phyloP scores from a whole-genome alignment of 2,329 filamentous ascomycete genomes.

The Cercospora citrullina region DNA sequence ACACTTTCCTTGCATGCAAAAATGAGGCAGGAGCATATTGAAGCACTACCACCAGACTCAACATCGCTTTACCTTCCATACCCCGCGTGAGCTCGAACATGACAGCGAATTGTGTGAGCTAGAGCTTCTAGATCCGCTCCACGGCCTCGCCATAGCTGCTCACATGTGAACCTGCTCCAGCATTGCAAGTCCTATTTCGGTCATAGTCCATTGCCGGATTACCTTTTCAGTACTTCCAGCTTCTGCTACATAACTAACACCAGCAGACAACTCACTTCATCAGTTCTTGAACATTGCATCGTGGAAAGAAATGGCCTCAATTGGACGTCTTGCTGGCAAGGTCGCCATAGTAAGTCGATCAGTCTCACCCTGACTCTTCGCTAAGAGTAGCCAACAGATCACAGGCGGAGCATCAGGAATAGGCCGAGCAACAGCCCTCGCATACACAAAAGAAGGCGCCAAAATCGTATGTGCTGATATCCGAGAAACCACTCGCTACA shows the following conservation, averaged over 20 bases:
- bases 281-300: too few species aligned
- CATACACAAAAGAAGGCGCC: slow-evolving; percentile 32
- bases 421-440: slow-evolving; percentile 32
- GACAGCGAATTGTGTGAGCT: not conserved
- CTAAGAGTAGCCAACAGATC: not conserved
- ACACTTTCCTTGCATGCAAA: not conserved
- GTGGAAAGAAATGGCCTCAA: slow-evolving; percentile 23
- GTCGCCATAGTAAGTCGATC: slow-evolving; percentile 29
- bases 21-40: not conserved
- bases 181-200: not conserved
- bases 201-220: not conserved
- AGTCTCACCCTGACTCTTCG: not conserved
- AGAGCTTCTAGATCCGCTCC: not conserved
- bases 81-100: not conserved
- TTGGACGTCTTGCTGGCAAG: slow-evolving; percentile 32
- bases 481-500: slow-evolving; percentile 24
- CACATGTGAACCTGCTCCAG: not conserved
- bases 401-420: slow-evolving; percentile 37
- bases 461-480: slow-evolving; percentile 36
- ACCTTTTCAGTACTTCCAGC: not conserved
- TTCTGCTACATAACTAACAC: not conserved
- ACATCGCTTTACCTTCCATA: not conserved
- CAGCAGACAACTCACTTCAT: not conserved
- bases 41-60: not conserved
- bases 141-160: not conserved